These are phyloP conservation scores for Fomitopsis betulina DNA, from an alignment of 1,284 basidiomycete species.

Conservation along the genomic window DNA sequence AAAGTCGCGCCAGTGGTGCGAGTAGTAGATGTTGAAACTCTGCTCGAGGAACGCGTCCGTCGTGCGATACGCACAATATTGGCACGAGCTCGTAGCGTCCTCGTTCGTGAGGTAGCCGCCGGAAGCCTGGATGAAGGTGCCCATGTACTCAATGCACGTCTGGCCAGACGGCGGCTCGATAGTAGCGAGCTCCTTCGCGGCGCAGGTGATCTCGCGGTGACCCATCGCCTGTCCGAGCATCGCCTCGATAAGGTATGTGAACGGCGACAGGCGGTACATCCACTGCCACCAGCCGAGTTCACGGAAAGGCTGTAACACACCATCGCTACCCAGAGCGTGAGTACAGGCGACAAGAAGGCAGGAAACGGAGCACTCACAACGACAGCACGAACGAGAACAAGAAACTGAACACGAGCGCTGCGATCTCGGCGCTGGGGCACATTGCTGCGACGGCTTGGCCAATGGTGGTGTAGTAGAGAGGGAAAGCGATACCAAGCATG, in stretches of 20 bases:
- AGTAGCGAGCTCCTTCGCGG: constrained; percentile 36
- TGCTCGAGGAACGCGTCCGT: constrained; percentile 54
- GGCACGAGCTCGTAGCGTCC: constrained; percentile 44
- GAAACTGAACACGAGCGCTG: constrained; percentile 60
- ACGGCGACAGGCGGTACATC: constrained; percentile 80
- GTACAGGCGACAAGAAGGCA: not conserved
- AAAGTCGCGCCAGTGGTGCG: constrained; percentile 57
- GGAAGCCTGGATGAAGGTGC: constrained; percentile 44
- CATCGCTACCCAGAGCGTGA: constrained; percentile 38
- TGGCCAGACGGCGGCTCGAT: constrained; percentile 57
- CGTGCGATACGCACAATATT: constrained; percentile 47
- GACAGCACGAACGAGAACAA: constrained; percentile 58
- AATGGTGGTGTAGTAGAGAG: constrained; percentile 55
- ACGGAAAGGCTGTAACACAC: constrained; percentile 60
- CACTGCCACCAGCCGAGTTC: constrained; percentile 78
- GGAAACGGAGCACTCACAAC: constrained; percentile 43
- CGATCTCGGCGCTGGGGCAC: constrained; percentile 61
- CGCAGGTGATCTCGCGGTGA: constrained; percentile 43
- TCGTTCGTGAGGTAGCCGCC: constrained; percentile 72
- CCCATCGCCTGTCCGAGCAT: constrained; percentile 43
- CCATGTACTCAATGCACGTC: constrained; percentile 58
- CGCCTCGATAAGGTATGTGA: constrained; percentile 65
- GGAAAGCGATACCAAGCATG: constrained; percentile 47
- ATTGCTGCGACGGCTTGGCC: constrained; percentile 62
- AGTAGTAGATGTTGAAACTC: constrained; percentile 53